These are phyloP conservation scores for Przewalskia tangutica DNA, from an alignment of 257 asterid species.

Conservation along the genomic window DNA sequence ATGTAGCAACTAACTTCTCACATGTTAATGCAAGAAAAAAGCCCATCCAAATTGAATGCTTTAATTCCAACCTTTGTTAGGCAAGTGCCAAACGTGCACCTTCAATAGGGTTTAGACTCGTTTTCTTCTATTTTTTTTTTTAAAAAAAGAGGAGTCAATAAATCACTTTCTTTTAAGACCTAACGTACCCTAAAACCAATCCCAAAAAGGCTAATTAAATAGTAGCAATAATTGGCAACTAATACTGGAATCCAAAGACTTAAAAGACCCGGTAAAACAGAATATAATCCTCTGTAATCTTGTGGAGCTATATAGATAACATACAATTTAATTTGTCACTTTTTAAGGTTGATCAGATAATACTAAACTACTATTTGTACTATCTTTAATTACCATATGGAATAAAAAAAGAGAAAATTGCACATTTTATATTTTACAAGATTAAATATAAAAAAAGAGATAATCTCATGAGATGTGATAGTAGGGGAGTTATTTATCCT, in stretches of 20 bases:
- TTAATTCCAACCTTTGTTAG: not conserved
- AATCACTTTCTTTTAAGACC: not conserved
- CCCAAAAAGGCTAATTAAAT: not conserved
- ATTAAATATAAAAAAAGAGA: too few relatives aligned
- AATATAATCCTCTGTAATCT: not conserved
- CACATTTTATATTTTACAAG: not conserved
- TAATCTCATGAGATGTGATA: too few relatives aligned
- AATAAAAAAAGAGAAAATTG: not conserved
- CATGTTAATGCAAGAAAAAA: not conserved
- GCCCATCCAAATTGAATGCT: not conserved
- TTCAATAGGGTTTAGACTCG: not conserved
- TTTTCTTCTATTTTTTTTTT: not conserved
- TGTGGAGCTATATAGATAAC: not conserved
- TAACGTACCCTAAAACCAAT: not conserved
- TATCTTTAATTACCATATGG: not conserved
- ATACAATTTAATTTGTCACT: not conserved
- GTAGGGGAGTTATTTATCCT: too few relatives aligned
- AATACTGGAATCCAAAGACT: conserved; percentile 1
- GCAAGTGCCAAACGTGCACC: not conserved
- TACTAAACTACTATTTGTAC: not conserved
- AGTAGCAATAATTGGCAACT: not conserved
- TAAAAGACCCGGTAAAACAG: not conserved
- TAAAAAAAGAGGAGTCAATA: too few relatives aligned
- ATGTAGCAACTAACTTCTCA: not conserved
- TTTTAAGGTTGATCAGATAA: not conserved